A percentile compares a stretch with the other conserved stretches of the same genome.
These are phyloP conservation scores for Cladosporium oxysporum DNA, from an alignment of 2,329 filamentous ascomycete species.

Conservation along the genomic window DNA sequence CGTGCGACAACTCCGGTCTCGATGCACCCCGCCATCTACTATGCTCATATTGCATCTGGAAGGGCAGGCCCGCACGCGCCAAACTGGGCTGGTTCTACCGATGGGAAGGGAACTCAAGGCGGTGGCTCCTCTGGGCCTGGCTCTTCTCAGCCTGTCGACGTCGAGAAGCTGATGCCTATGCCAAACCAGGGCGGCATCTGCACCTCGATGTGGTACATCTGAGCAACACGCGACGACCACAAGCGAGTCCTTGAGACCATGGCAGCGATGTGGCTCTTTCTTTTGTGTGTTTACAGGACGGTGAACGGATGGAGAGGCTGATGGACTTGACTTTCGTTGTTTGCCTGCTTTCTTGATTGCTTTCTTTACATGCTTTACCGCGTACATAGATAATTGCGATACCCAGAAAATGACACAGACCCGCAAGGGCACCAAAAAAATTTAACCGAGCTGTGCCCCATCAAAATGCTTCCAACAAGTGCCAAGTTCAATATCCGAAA, in stretches of 20 bases:
- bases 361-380: background rate
- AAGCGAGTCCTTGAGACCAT: background rate
- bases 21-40: slow-evolving; percentile 86
- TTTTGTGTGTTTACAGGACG: background rate
- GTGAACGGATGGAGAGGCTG: background rate
- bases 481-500: background rate
- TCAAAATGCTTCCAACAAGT: background rate
- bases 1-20: slow-evolving; percentile 92
- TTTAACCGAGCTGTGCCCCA: background rate
- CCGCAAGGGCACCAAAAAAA: slow-evolving; percentile 8
- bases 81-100: slow-evolving; percentile 30
- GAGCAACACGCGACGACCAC: slow-evolving; percentile 20
- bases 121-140: slow-evolving; percentile 20
- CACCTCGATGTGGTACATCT: slow-evolving; percentile 55
- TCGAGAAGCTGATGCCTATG: slow-evolving; percentile 45
- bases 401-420: slow-evolving; percentile 8
- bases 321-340: background rate
- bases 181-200: slow-evolving; percentile 42
- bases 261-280: background rate
- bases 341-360: background rate
- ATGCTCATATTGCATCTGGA: slow-evolving; percentile 84
- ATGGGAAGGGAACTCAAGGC: slow-evolving; percentile 24
- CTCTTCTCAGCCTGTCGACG: slow-evolving; percentile 25
- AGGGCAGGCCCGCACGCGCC: slow-evolving; percentile 77
- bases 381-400: background rate